Percentiles rank a stretch among this genome's conserved stretches.
Conservation (phyloP, 176 grass and related monocot species). For the Triticum turgidum region DNA sequence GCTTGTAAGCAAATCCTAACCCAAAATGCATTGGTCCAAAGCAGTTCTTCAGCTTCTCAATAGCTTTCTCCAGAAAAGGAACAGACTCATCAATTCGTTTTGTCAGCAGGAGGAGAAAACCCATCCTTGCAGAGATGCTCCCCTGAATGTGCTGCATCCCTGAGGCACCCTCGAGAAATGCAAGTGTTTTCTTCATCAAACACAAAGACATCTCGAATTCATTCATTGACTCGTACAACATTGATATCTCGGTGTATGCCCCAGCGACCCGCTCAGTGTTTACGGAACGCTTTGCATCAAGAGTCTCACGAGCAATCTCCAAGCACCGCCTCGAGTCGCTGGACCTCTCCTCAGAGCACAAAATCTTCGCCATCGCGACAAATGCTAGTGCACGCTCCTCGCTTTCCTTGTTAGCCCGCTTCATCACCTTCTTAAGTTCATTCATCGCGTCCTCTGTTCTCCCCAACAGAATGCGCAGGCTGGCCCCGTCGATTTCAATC, state of each 20-base stretch:
- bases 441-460: conserved; percentile 52
- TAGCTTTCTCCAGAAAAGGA: conserved; percentile 67
- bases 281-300: conserved; percentile 46
- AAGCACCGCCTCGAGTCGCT: conserved; percentile 60
- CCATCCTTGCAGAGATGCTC: conserved; percentile 60
- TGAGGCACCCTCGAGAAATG: conserved; percentile 35
- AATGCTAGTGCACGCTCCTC: conserved; percentile 57
- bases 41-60: conserved; percentile 65
- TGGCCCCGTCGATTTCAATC: conserved; percentile 54
- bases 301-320: conserved; percentile 63
- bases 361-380: conserved; percentile 50
- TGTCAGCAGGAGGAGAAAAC: conserved; percentile 66
- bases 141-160: conserved; percentile 62
- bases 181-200: conserved; percentile 69
- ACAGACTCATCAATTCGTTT: conserved; percentile 50
- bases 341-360: conserved; percentile 52
- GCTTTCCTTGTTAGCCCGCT: conserved; percentile 49
- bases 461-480: conserved; percentile 44
- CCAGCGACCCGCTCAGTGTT: conserved; percentile 30
- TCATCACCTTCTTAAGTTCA: conserved; percentile 53
- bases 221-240: conserved; percentile 61
- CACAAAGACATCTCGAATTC: conserved; percentile 65
- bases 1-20: conserved; percentile 78
- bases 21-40: conserved; percentile 61
- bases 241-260: conserved; percentile 52